Percentiles rank a stretch among this genome's conserved stretches.
Conservation (phyloP, 805 yeast species). For the Starmerella bombicola region DNA sequence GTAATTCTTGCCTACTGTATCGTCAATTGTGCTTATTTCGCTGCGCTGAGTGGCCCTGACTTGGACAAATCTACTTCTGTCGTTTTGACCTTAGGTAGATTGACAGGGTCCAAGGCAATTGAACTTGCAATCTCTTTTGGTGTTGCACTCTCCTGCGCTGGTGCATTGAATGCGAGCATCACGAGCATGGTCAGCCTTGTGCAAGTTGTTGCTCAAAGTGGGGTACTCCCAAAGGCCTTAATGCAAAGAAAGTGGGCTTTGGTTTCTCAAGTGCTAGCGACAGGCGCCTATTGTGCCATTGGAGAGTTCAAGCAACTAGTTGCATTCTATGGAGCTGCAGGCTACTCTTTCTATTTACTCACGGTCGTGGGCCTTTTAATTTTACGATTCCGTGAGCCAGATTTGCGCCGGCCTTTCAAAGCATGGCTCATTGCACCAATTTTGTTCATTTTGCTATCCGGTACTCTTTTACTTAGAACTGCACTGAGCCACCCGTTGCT, state of each 20-base stretch:
- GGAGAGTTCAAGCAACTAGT: slow-evolving; percentile 31
- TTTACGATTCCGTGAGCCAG: slow-evolving; percentile 29
- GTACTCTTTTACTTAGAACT: slow-evolving; percentile 5
- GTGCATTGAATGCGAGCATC: slow-evolving; percentile 33
- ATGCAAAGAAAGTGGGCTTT: slow-evolving; percentile 23
- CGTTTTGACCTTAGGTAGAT: slow-evolving; percentile 28
- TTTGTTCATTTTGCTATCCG: slow-evolving; percentile 6
- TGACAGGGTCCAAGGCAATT: slow-evolving; percentile 24
- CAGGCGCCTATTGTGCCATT: slow-evolving; percentile 26
- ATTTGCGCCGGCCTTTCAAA: slow-evolving; percentile 30
- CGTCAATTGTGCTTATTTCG: slow-evolving; percentile 36
- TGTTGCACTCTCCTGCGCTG: slow-evolving; percentile 32
- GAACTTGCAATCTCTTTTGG: slow-evolving; percentile 27
- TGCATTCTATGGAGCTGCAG: slow-evolving; percentile 31
- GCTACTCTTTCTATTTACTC: slow-evolving; percentile 27
- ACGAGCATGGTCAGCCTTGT: slow-evolving; percentile 30
- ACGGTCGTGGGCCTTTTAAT: slow-evolving; percentile 31
- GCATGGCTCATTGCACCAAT: slow-evolving; percentile 30
- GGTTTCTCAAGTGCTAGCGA: slow-evolving; percentile 26
- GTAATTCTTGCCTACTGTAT: slow-evolving; percentile 30
- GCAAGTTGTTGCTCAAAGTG: slow-evolving; percentile 30
- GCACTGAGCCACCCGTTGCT: slow-evolving; percentile 5
- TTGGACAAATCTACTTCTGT: slow-evolving; percentile 29
- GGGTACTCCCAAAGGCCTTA: slow-evolving; percentile 27
- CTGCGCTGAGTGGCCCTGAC: slow-evolving; percentile 61